phyloP scores from a whole-genome alignment of 768 basidiomycete species.

The Hemileccinum rubropunctum region DNA sequence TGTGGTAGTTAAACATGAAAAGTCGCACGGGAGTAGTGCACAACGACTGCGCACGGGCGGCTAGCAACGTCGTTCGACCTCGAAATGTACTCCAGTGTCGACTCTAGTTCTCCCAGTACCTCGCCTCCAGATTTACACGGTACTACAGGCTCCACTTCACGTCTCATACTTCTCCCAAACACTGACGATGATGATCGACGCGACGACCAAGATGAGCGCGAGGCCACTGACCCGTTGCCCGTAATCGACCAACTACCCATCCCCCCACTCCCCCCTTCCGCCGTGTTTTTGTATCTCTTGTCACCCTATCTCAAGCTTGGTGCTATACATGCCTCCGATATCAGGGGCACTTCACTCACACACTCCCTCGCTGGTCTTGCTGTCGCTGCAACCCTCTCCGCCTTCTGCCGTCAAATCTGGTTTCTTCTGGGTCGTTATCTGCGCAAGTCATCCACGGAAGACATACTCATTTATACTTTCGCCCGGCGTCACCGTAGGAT shows the following conservation, averaged over 20 bases:
- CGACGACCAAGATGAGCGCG: constrained; percentile 36
- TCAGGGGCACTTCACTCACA: constrained; percentile 43
- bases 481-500: constrained; percentile 54
- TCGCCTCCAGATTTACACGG: constrained; percentile 21
- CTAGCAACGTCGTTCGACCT: constrained; percentile 8
- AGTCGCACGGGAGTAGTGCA: constrained; percentile 15
- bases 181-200: constrained; percentile 40
- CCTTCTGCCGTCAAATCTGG: constrained; percentile 66
- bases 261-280: constrained; percentile 53
- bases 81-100: neutral
- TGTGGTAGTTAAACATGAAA: constrained; percentile 6
- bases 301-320: constrained; percentile 70
- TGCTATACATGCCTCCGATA: constrained; percentile 56
- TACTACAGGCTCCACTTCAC: constrained; percentile 43
- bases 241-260: constrained; percentile 9
- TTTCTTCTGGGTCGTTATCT: constrained; percentile 76
- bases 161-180: constrained; percentile 63
- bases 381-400: constrained; percentile 54
- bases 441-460: constrained; percentile 61
- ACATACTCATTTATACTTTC: constrained; percentile 61
- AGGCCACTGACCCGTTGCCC: constrained; percentile 26
- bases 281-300: constrained; percentile 68
- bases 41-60: neutral
- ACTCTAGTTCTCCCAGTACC: neutral
- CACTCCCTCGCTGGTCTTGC: constrained; percentile 49